These are phyloP conservation scores for Aegle marmelos DNA, from an alignment of 345 rosid genomes.

Conservation along the genomic window DNA sequence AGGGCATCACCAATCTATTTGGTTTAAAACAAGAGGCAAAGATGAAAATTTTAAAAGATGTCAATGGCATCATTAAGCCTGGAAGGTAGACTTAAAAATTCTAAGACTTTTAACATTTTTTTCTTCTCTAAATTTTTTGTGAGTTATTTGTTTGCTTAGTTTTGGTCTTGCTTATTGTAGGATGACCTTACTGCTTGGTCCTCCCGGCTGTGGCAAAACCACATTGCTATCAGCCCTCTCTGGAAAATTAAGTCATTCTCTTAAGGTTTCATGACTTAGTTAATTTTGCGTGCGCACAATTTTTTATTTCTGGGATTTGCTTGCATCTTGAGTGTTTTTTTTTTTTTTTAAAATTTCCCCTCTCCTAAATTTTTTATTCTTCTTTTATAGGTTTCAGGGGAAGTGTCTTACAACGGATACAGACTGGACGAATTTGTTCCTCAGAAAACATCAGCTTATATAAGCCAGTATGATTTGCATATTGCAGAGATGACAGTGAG, in stretches of 20 bases:
- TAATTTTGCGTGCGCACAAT: neutral
- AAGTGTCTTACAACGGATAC: constrained; percentile 36
- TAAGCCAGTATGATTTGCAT: constrained; percentile 33
- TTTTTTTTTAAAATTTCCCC: too few species aligned
- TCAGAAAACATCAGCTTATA: constrained; percentile 37
- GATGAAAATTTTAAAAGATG: constrained; percentile 12
- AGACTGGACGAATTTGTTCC: constrained; percentile 36
- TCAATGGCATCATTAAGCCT: constrained; percentile 22
- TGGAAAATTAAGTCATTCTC: constrained; percentile 28
- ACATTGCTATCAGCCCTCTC: constrained; percentile 32
- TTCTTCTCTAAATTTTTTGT: neutral
- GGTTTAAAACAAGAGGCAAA: constrained; percentile 14
- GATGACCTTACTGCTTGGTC: constrained; percentile 37
- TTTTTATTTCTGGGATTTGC: neutral
- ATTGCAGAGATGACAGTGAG: constrained; percentile 41
- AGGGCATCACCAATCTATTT: constrained; percentile 5
- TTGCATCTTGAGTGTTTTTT: too few species aligned
- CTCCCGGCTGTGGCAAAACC: constrained; percentile 41
- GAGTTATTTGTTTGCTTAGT: neutral
- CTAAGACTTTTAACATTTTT: neutral
- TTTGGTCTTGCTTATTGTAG: constrained; percentile 3
- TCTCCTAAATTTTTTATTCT: too few species aligned
- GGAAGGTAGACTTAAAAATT: constrained; percentile 6
- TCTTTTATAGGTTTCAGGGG: constrained; percentile 11
- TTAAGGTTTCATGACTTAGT: constrained; percentile 23